Percentiles rank a stretch among this genome's conserved stretches.
Evolutionary conservation across 371 early-diverging fungal species (phyloP).

Genomic region (Saksenaea oblongispora): DNA sequence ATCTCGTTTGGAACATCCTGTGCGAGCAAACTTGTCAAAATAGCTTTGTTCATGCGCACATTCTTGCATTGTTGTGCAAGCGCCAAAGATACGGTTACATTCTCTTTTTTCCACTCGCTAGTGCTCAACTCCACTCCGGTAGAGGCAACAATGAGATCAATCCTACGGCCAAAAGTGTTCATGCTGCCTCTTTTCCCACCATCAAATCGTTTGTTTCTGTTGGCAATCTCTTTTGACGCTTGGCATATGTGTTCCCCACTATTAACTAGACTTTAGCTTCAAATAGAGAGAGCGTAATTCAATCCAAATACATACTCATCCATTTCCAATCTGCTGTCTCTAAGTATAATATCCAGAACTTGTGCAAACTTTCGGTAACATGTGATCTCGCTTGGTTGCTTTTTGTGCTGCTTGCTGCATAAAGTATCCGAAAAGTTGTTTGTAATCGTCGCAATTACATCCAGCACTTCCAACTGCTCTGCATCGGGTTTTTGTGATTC

Average conservation of each 20-base stretch:
- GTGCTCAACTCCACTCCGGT: not conserved
- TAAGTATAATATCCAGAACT: not conserved
- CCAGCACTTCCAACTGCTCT: conserved; percentile 1
- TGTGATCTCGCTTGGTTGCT: not conserved
- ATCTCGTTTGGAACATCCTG: not conserved
- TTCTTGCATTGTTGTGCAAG: conserved; percentile 8
- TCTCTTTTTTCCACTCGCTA: conserved; percentile 5
- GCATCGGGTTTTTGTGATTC: not conserved
- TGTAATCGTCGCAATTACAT: conserved; percentile 1
- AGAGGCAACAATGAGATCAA: conserved; percentile 2
- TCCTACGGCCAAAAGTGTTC: not conserved
- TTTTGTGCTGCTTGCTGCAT: not conserved
- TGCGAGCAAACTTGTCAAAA: not conserved
- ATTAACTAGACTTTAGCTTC: not conserved
- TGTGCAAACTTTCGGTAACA: conserved; percentile 3
- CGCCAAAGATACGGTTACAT: not conserved
- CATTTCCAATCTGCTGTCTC: not conserved
- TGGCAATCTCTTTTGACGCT: conserved; percentile 5
- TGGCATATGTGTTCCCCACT: conserved; percentile 4
- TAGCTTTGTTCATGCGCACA: conserved; percentile 14
- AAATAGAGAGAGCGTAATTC: not conserved
- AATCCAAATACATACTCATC: conserved; percentile 9
- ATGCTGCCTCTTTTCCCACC: not conserved
- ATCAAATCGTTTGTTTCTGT: conserved; percentile 6
- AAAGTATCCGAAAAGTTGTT: not conserved